Conservation (phyloP, 2,329 filamentous ascomycete species). For the Cephalotrichum gorgonifer region DNA sequence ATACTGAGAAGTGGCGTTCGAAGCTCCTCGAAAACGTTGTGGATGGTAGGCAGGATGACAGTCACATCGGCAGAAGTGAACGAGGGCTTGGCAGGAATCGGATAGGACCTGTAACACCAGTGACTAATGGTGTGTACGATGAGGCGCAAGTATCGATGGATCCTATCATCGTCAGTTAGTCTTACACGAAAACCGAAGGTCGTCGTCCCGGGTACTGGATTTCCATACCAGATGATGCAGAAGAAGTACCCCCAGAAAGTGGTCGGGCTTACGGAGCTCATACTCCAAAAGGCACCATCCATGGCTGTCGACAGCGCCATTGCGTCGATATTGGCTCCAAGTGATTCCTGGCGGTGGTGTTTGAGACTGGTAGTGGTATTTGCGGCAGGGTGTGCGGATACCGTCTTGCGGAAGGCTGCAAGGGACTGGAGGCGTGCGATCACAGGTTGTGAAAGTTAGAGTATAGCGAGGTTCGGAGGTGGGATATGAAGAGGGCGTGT, state of each 20-base stretch:
- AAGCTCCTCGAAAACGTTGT: constrained; percentile 75
- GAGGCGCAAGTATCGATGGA: constrained; percentile 79
- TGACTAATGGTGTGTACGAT: constrained; percentile 79
- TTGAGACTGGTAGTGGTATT: too few species aligned
- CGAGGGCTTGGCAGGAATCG: constrained; percentile 69
- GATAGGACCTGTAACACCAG: constrained; percentile 78
- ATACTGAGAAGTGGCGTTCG: constrained; percentile 72
- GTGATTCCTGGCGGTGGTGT: too few species aligned
- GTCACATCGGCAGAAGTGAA: constrained; percentile 79
- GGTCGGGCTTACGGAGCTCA: constrained; percentile 20
- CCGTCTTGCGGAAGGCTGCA: too few species aligned
- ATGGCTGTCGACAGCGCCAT: not conserved
- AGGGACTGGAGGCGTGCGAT: too few species aligned
- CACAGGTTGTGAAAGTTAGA: too few species aligned
- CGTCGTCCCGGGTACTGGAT: not conserved
- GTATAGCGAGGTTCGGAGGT: too few species aligned
- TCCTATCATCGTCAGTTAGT: constrained; percentile 34
- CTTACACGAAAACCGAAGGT: not conserved
- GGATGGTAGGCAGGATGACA: constrained; percentile 87
- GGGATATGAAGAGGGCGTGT: not conserved
- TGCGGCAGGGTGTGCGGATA: too few species aligned
- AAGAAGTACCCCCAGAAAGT: constrained; percentile 36
- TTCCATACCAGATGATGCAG: constrained; percentile 32
- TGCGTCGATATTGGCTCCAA: not conserved
- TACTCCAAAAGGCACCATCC: not conserved